Base-by-base conservation (phyloP, 805 yeast species). In the Nematodospora valgi region DNA sequence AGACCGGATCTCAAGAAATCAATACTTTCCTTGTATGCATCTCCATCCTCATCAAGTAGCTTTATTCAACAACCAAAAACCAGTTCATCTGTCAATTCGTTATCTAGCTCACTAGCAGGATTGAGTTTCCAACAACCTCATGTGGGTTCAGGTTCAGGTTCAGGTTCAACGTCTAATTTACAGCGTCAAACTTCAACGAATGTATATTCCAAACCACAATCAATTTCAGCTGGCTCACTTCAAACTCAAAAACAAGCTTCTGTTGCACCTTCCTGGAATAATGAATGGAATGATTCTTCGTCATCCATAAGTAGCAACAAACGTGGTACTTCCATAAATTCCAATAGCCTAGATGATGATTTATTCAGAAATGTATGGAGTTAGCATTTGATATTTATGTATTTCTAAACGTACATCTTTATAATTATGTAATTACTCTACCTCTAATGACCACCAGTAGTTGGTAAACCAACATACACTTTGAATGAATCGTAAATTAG, bases 401-500 rank as follows among this genome's bases (percentile, higher is more conserved):
- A 19, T 17, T 18, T 23, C 20, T 13, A 8, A 29, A 29, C 9
- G 11, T 29, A 22, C 9, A 11, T 11, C n/a, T 12, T 7, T 29
- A 7, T 29, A 29, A 10, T 29, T 7, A 11, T 12, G 23, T 8
- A 10, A 10, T 15, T 16, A 8, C 17, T 16, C 5, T 19, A 24
- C 13, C 6, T 20, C 23, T 34, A 38, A 27, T 38, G 38, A 18
- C 67, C 64, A 48, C 98, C 98, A 18, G 96, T 84, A 24, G 98
- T 89, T 54, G 98, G 98, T 49, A 91, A 75, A 5, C 98, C 98
- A 40, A 87, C 78, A 49, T 78, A 77, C n/a, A 88, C 94, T 69
- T 91, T 91, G 74, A 91, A 91, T 6, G 96, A 84, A 62, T 93
- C 98, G 68, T 91, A 91, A 43, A 93, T 76, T 56, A 91, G 75